phyloP scores from a whole-genome alignment of 1,284 basidiomycete species.

The Apiotrichum domesticum region DNA sequence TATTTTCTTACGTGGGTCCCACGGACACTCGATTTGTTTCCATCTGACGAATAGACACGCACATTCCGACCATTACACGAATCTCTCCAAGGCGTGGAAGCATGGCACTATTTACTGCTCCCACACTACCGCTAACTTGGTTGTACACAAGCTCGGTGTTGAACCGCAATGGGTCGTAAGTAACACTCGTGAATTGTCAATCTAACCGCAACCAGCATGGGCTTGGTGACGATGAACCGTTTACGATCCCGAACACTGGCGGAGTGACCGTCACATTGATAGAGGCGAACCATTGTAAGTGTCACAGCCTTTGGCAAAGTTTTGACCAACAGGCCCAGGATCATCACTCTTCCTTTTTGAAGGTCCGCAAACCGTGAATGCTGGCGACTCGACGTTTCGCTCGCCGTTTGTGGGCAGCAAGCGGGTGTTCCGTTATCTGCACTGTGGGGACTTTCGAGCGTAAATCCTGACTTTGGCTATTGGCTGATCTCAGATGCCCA shows the following conservation, averaged over 20 bases:
- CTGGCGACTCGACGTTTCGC: slow-evolving; percentile 70
- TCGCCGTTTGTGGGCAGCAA: slow-evolving; percentile 64
- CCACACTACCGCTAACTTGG: slow-evolving; percentile 79
- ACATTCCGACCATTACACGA: slow-evolving; percentile 92
- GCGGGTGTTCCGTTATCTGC: slow-evolving; percentile 76
- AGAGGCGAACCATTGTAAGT: slow-evolving; percentile 89
- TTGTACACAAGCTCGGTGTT: slow-evolving; percentile 81
- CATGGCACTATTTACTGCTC: slow-evolving; percentile 94
- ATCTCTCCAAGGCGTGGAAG: slow-evolving; percentile 77
- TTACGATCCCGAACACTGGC: slow-evolving; percentile 69
- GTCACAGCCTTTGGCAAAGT: not conserved
- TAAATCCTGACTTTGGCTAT: slow-evolving; percentile 32
- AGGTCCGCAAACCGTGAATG: slow-evolving; percentile 78
- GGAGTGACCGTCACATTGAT: slow-evolving; percentile 87
- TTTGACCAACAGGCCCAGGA: slow-evolving; percentile 61
- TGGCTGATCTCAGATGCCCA: slow-evolving; percentile 53
- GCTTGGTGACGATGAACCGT: slow-evolving; percentile 71
- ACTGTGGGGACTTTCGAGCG: slow-evolving; percentile 91
- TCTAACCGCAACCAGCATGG: slow-evolving; percentile 31
- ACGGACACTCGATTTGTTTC: too few species aligned
- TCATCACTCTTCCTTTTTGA: slow-evolving; percentile 91
- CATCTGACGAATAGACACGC: slow-evolving; percentile 60
- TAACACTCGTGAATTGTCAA: slow-evolving; percentile 1
- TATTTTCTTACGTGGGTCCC: slow-evolving; percentile 74
- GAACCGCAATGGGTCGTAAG: slow-evolving; percentile 80